Evolutionary conservation across 257 asterid species (phyloP).

Genomic region (Solanum medicagineum): DNA sequence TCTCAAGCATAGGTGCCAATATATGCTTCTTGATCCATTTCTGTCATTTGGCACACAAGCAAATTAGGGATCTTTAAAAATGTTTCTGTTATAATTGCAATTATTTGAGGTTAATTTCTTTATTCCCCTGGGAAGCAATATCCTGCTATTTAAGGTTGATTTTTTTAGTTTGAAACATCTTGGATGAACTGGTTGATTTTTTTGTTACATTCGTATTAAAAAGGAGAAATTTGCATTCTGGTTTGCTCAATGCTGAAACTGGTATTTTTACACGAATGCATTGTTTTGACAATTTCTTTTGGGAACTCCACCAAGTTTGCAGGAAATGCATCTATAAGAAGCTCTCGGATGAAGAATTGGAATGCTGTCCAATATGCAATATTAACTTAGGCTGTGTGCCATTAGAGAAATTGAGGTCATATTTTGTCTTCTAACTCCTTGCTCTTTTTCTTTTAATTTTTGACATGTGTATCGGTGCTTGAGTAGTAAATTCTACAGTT

Average conservation of each 20-base stretch:
- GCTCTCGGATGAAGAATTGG: conserved; percentile 75
- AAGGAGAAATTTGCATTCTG: background rate
- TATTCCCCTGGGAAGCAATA: background rate
- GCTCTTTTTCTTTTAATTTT: background rate
- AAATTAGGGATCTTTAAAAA: background rate
- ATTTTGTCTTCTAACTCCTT: conserved; percentile 2
- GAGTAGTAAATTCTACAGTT: background rate
- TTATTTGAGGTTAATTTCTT: background rate
- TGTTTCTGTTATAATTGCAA: background rate
- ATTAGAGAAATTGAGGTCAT: conserved; percentile 74
- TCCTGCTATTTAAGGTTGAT: background rate
- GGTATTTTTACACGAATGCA: background rate
- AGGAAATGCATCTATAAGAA: conserved; percentile 79
- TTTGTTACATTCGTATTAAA: background rate
- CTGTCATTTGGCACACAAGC: background rate
- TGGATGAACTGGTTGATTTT: background rate
- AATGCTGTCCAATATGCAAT: conserved; percentile 82
- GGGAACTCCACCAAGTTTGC: conserved; percentile 47
- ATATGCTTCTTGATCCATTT: background rate
- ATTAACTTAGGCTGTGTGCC: conserved; percentile 81
- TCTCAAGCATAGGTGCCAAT: background rate
- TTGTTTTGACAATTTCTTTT: background rate
- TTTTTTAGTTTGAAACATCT: background rate
- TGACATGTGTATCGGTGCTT: background rate
- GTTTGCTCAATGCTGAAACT: background rate